Base-by-base conservation (phyloP, 1,284 basidiomycete genomes). In the Leccinum griseonigrum region DNA sequence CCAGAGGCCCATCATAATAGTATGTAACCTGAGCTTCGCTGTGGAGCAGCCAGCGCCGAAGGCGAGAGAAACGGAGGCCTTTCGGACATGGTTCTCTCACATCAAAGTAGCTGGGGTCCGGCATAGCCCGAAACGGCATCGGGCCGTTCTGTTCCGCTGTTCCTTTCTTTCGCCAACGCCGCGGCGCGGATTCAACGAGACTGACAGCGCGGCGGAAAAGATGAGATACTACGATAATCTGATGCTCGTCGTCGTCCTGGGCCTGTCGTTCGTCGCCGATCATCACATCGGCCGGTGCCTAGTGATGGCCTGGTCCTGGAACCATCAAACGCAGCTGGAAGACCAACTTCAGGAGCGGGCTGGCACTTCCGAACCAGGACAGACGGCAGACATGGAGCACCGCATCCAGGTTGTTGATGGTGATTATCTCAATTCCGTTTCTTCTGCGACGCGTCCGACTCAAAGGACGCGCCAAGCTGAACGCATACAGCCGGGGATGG, bases 271-370 rank as follows among this genome's bases (percentile, higher is more conserved):
- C 22, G 3, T 14, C 38, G 38, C 54, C 36, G 29, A 32, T 55
- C 54, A 55, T 18, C 51, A 29, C 22, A 28, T 55, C 54, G 26
- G 31, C 34, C 29, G 9, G 3, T 55, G 53, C 32, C 13, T 38
- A 40, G 54, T 32, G 18, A 54, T 34, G 32, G 53, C 54, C 18
- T 56, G 54, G 54, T 43, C 54, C 16, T 56, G 54, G 54, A n/a
- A 38, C 38, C 38, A 28, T 16, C 54, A 56, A 56, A 40, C 28
- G 7, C 22, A 22, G 2, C 46, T 48, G 22, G 13, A 13, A 22
- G 46, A 48, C 18, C 43, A 22, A 3, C 22, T 26, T 26, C 18
- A 22, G 18, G 22, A 48, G 22, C 13, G 11, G 46, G 46, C 1
- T 46, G 43, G 43, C 50, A n/a, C 50, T 29, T 26, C 26, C 28